Evolutionary conservation across 306 rosid genomes (phyloP).

Genomic region (Lithocarpus polystachyus): DNA sequence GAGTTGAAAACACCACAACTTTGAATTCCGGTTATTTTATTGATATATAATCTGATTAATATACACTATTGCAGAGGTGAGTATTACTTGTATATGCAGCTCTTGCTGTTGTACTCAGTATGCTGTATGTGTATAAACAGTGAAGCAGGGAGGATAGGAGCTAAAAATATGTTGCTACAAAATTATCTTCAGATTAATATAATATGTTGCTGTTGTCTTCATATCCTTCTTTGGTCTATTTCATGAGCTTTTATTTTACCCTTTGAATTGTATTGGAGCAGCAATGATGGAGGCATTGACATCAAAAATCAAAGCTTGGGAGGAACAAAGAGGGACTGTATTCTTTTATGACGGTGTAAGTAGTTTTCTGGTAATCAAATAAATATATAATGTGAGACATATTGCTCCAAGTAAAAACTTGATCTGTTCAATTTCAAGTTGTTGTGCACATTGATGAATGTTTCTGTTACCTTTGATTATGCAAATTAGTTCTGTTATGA

Average conservation of each 20-base stretch:
- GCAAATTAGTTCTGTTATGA: background rate
- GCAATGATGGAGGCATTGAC: constrained; percentile 64
- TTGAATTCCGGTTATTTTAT: background rate
- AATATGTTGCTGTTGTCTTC: background rate
- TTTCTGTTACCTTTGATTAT: constrained; percentile 3
- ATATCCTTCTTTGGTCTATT: background rate
- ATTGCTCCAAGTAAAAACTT: background rate
- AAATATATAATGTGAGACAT: background rate
- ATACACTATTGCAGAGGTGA: background rate
- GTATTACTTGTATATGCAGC: background rate
- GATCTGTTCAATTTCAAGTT: background rate
- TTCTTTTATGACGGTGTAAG: constrained; percentile 71
- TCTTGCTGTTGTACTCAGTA: background rate
- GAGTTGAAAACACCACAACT: background rate
- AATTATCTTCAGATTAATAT: background rate
- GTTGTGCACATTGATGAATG: background rate
- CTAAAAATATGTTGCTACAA: background rate
- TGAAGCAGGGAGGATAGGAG: background rate
- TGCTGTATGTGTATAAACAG: background rate
- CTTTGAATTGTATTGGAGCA: constrained; percentile 25
- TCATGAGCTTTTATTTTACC: background rate
- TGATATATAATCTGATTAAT: background rate
- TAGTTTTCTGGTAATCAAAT: constrained; percentile 8
- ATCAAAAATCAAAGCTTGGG: constrained; percentile 66
- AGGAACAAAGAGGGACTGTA: constrained; percentile 54